Evolutionary conservation across 1,284 basidiomycete species (phyloP), one percentile per base, ranked within the genome.

Genomic region (Ceraceosorus bombacis): DNA sequence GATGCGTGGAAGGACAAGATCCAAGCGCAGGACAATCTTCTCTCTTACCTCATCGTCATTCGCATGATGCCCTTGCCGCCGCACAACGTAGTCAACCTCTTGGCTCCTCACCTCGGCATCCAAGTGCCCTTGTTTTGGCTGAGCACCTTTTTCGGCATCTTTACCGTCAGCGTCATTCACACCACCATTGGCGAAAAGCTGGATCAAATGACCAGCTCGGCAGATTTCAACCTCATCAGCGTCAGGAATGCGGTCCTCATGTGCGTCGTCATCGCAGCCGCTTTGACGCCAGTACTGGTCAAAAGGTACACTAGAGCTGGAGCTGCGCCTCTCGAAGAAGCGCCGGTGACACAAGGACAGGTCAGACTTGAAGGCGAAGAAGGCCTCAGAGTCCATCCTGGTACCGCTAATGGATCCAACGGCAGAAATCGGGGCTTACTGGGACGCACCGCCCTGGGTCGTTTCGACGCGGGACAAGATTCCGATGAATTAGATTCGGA

Each of bases 101-200:
- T 96, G 12, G 88, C 90, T 57, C 94, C 94, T 0, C 94, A 98
- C 74, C 84, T 98, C 12, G 90, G 91, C 17, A 94, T 98, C 66
- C 83, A 84, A 3, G 78, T 93, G 55, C 78, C 86, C 15, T 83
- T 88, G 0, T 98, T 98, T 79, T 98, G 92, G 92, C 80, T 85
- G 55, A 88, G 86, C 68, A 92, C 90, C 0, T 91, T 88, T 78
- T 81, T 95, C 41, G 94, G 93, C 39, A 90, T 96, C 68, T 84
- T 92, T 57, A 92, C 92, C 51, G 88, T 93, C 46, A 86, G 85
- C 0, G 88, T 94, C 64, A 97, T 98, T 72, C 94, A 98, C 77
- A 91, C 89, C 0, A 92, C 90, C 10, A 94, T 98, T 66, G 94
- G 94, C 2, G 87, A 89, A 49, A 78, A 79, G 53, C 82, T 98